These are phyloP conservation scores for Fomitopsis serialis DNA, from an alignment of 768 basidiomycete species.

Conservation along the genomic window DNA sequence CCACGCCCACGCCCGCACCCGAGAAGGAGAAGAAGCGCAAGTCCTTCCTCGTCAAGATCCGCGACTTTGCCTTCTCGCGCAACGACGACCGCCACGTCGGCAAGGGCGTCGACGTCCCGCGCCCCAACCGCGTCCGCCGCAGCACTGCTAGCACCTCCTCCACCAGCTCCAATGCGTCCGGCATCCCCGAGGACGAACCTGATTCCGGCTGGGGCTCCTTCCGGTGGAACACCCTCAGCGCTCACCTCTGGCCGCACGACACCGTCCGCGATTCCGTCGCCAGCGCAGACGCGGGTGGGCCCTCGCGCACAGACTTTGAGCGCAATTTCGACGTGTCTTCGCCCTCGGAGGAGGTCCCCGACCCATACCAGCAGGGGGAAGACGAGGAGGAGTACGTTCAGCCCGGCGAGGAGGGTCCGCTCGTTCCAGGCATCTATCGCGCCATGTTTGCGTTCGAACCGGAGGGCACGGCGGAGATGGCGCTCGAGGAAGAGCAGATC, in stretches of 20 bases:
- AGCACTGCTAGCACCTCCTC: slow-evolving; percentile 21
- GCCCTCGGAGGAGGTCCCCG: slow-evolving; percentile 23
- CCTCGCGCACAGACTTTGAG: slow-evolving; percentile 39
- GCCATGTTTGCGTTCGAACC: slow-evolving; percentile 77
- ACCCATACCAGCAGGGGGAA: slow-evolving; percentile 18
- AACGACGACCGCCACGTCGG: slow-evolving; percentile 41
- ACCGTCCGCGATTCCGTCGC: slow-evolving; percentile 16
- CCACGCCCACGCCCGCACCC: slow-evolving; percentile 7
- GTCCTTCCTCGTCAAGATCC: slow-evolving; percentile 34
- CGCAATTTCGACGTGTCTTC: slow-evolving; percentile 37
- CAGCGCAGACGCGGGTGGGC: slow-evolving; percentile 19
- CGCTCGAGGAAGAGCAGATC: slow-evolving; percentile 68
- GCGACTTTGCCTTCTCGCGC: slow-evolving; percentile 42
- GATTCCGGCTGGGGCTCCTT: slow-evolving; percentile 32
- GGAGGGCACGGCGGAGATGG: slow-evolving; percentile 82
- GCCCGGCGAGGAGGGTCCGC: slow-evolving; percentile 27
- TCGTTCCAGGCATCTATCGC: slow-evolving; percentile 69
- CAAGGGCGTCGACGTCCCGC: slow-evolving; percentile 35
- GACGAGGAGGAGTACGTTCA: slow-evolving; percentile 23
- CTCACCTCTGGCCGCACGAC: slow-evolving; percentile 33
- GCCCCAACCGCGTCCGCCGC: slow-evolving; percentile 29
- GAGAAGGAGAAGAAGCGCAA: slow-evolving; percentile 11
- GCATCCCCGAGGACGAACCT: slow-evolving; percentile 20
- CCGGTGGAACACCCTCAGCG: slow-evolving; percentile 33
- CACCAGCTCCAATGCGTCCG: slow-evolving; percentile 15